phyloP scores from a whole-genome alignment of 441 rosid genomes.

The Pelargonium cotyledonis region DNA sequence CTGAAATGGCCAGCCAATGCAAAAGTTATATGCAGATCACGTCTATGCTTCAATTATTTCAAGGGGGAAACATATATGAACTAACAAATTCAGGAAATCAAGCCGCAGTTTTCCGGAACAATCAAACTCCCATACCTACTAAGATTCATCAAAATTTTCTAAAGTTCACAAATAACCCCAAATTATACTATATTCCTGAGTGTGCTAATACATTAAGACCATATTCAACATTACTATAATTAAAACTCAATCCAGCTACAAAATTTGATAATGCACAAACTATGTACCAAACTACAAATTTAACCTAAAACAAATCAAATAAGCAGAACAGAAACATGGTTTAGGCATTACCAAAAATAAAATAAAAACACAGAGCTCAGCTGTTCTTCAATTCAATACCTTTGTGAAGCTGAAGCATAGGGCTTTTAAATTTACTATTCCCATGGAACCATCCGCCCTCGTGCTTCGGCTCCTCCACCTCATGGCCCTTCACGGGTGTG shows the following conservation, averaged over 20 bases:
- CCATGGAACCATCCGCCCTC: slow-evolving; percentile 73
- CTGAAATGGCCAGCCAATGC: slow-evolving; percentile 32
- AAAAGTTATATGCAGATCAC: slow-evolving; percentile 1
- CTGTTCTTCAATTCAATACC: slow-evolving; percentile 31
- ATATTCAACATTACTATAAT: not conserved
- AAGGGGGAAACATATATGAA: no score
- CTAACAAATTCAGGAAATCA: not conserved
- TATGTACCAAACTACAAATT: not conserved
- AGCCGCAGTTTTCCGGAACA: not conserved
- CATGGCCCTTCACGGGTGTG: not conserved
- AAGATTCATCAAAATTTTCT: not conserved
- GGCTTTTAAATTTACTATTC: slow-evolving; percentile 56
- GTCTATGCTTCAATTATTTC: not conserved
- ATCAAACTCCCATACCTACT: not conserved
- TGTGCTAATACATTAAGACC: not conserved
- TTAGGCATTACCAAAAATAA: not conserved
- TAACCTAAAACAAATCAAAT: not conserved
- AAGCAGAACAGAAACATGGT: not conserved
- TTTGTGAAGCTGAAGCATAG: slow-evolving; percentile 91
- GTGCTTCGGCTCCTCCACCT: slow-evolving; percentile 29
- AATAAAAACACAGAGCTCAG: not conserved
- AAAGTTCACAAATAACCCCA: not conserved
- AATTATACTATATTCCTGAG: not conserved
- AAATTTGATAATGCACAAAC: not conserved
- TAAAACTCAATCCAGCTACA: not conserved